Base-by-base conservation (phyloP, 257 asterid genomes). In the Rhazya stricta region DNA sequence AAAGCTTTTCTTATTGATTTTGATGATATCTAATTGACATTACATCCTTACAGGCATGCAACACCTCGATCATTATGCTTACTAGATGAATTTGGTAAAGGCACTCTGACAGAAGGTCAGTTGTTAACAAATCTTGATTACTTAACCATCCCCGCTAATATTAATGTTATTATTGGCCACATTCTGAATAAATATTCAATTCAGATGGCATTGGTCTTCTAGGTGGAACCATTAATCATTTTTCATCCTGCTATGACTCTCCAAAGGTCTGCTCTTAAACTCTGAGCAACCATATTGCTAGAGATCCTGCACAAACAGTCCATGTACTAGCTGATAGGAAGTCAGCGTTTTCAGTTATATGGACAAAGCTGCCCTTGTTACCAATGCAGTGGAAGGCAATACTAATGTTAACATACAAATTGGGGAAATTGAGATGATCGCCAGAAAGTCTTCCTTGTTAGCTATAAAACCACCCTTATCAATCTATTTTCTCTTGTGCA, bases 131-230 rank as follows among this genome's bases (percentile, higher is more conserved):
- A 71, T 73, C 36, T 58, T 11, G 6, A 72, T 69, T 72, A 10
- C 48, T 42, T 7, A 46, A 10, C 48, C 2, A 1, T 61, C 13
- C 41, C n/a, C 51, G 36, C n/a, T 48, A 30, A 58, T 34, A n/a
- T 25, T n/a, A 13, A 6, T 42, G 12, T 56, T 25, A 61, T 25
- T 76, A 46, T 69, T 77, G 19, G 19, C 54, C 45, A 58, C 37
- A 75, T 69, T 66, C 74, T 74, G 81, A 83, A 57, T 63, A 66
- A 39, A 65, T 81, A 73, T 77, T 80, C 79, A 76, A 86, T 83
- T 67, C 97, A 92, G 98, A 94, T 84, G 99, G 98, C 74, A 85
- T 94, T 78, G 99, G 98, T 77, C 98, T 94, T 82, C 96, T 94
- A 57, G 96, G 99, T 76, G 99, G 97, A 62, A 89, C 89, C 82